Conservation (phyloP, 306 rosid species). For the Glycine tomentella region DNA sequence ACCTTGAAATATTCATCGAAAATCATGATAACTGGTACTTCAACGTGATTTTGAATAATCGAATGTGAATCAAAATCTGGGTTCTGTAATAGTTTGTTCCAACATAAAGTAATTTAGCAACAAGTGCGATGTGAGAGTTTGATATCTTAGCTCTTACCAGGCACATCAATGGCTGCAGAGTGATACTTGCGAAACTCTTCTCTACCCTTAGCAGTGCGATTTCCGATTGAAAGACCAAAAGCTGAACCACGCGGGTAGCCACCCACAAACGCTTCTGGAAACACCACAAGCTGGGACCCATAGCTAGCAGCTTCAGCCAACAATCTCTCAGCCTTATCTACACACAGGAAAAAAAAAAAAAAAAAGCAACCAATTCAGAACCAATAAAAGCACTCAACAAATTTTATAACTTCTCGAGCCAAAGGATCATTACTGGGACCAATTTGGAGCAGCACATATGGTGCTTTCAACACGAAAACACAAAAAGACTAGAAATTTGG, state of each 20-base stretch:
- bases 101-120: neutral
- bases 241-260: constrained; percentile 93
- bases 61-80: too few relatives aligned
- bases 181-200: constrained; percentile 90
- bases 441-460: constrained; percentile 38
- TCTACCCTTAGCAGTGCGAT: constrained; percentile 74
- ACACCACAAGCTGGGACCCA: constrained; percentile 90
- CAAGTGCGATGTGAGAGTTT: neutral
- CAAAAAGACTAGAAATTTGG: constrained; percentile 3
- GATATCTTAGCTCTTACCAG: constrained; percentile 56
- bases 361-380: neutral
- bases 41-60: too few relatives aligned
- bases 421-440: neutral
- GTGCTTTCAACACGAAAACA: neutral
- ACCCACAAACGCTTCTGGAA: constrained; percentile 96
- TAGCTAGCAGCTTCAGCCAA: constrained; percentile 83
- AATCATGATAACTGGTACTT: too few relatives aligned
- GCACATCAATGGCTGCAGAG: constrained; percentile 84
- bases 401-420: too few relatives aligned
- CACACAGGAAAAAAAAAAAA: neutral
- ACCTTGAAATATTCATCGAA: too few relatives aligned
- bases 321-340: constrained; percentile 94
- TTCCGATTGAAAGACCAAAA: constrained; percentile 75
- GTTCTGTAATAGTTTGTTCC: neutral
- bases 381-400: neutral